Percentiles rank a stretch among this genome's conserved stretches.
Evolutionary conservation across 192 early-diverging fungal species (phyloP).

Genomic region (Geosiphon pyriformis): DNA sequence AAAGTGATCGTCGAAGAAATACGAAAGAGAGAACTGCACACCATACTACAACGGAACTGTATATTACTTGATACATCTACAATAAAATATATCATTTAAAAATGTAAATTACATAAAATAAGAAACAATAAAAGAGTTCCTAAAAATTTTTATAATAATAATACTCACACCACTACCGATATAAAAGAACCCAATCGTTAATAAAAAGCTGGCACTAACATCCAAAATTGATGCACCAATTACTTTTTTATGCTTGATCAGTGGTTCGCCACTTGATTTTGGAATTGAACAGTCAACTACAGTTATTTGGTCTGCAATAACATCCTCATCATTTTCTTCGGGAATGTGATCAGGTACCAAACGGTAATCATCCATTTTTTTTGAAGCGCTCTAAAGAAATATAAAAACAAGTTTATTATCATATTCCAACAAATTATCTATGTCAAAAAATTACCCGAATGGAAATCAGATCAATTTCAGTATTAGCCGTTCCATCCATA

Average conservation of each 20-base stretch:
- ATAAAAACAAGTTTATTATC: too few relatives aligned
- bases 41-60: constrained; percentile 58
- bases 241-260: constrained; percentile 28
- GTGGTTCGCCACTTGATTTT: constrained; percentile 45
- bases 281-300: constrained; percentile 33
- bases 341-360: constrained; percentile 20
- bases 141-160: not conserved
- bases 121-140: not conserved
- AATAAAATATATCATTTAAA: not conserved
- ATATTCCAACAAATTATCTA: not conserved
- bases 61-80: constrained; percentile 61
- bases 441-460: not conserved
- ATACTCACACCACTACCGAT: constrained; percentile 54
- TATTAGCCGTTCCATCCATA: not conserved
- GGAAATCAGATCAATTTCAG: constrained; percentile 1
- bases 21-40: constrained; percentile 54
- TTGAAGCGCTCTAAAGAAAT: too few relatives aligned
- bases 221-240: constrained; percentile 41
- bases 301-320: constrained; percentile 24
- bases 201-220: constrained; percentile 47
- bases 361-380: constrained; percentile 4
- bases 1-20: constrained; percentile 44
- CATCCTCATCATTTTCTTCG: constrained; percentile 26
- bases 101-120: constrained; percentile 14
- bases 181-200: constrained; percentile 52